phyloP scores from a whole-genome alignment of 768 basidiomycete species.

The Auriscalpium vulgare region DNA sequence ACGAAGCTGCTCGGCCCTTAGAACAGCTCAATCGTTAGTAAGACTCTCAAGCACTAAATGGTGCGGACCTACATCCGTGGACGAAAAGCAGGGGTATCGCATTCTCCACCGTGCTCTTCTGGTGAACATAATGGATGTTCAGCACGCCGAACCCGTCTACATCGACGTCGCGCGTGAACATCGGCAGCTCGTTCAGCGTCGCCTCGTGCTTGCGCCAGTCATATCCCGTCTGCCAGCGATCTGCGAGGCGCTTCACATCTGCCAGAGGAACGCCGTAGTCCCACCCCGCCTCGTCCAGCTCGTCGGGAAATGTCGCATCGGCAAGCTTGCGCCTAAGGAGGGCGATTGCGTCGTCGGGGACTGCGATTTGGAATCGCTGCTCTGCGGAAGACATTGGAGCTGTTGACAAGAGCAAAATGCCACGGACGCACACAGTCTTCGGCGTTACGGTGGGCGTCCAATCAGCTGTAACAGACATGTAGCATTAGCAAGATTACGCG shows the following conservation, averaged over 20 bases:
- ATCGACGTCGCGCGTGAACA: conserved; percentile 27
- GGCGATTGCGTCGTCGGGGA: conserved; percentile 35
- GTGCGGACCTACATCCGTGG: conserved; percentile 22
- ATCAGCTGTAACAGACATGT: too few relatives aligned
- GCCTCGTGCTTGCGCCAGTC: conserved; percentile 26
- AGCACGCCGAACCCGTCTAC: conserved; percentile 25
- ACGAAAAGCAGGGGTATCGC: conserved; percentile 25
- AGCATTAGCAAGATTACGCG: too few relatives aligned
- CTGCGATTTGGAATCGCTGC: conserved; percentile 37
- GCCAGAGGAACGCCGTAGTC: conserved; percentile 36
- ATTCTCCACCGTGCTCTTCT: conserved; percentile 19
- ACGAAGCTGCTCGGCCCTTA: conserved; percentile 10
- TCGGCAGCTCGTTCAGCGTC: conserved; percentile 26
- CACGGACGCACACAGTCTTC: too few relatives aligned
- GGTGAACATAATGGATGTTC: conserved; percentile 30
- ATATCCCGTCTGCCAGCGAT: conserved; percentile 22
- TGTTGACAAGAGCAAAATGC: too few relatives aligned
- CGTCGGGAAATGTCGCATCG: conserved; percentile 45
- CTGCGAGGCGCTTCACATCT: conserved; percentile 21
- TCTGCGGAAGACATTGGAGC: conserved; percentile 16
- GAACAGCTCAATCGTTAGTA: background rate
- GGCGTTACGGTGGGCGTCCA: too few relatives aligned
- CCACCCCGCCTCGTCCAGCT: conserved; percentile 42
- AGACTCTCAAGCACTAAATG: background rate
- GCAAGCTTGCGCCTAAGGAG: conserved; percentile 39